Percentiles rank a stretch among this genome's conserved stretches.
phyloP scores from a whole-genome alignment of 768 basidiomycete species.

The Porphyrellus cyaneotinctus region DNA sequence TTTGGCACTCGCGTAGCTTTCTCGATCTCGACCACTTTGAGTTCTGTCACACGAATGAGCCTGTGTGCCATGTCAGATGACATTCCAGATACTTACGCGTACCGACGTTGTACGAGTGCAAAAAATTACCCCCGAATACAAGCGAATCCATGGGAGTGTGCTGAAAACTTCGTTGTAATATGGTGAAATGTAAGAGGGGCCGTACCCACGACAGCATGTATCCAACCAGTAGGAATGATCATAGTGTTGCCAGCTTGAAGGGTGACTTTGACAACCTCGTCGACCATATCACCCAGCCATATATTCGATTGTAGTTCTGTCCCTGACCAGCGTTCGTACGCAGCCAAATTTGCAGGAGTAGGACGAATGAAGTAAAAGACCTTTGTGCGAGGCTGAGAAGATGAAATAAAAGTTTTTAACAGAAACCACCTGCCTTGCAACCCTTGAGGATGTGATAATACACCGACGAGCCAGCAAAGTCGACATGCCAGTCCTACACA shows the following conservation, averaged over 20 bases:
- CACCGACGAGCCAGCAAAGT: constrained; percentile 97
- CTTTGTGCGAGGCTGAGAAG: constrained; percentile 36
- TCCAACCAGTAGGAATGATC: constrained; percentile 97
- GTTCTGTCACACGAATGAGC: constrained; percentile 48
- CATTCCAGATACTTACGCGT: constrained; percentile 57
- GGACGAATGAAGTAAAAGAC: constrained; percentile 95
- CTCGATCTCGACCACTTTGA: constrained; percentile 88
- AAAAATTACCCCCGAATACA: constrained; percentile 96
- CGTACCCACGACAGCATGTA: constrained; percentile 85
- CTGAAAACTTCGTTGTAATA: constrained; percentile 36
- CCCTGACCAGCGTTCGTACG: constrained; percentile 93
- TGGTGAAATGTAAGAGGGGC: background rate
- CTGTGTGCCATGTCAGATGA: background rate
- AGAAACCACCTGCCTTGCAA: constrained; percentile 54
- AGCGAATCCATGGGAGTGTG: constrained; percentile 89
- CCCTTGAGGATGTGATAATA: constrained; percentile 93
- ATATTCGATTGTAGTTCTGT: constrained; percentile 81
- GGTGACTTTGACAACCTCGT: constrained; percentile 85
- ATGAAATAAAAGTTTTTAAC: background rate
- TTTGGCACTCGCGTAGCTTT: constrained; percentile 89
- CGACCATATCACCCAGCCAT: constrained; percentile 92
- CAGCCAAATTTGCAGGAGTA: constrained; percentile 76
- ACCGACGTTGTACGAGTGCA: constrained; percentile 86
- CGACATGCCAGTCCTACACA: constrained; percentile 91
- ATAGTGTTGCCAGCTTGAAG: constrained; percentile 77